Conservation (phyloP, 164 flowering plant species). For the Sextonia rubra region DNA sequence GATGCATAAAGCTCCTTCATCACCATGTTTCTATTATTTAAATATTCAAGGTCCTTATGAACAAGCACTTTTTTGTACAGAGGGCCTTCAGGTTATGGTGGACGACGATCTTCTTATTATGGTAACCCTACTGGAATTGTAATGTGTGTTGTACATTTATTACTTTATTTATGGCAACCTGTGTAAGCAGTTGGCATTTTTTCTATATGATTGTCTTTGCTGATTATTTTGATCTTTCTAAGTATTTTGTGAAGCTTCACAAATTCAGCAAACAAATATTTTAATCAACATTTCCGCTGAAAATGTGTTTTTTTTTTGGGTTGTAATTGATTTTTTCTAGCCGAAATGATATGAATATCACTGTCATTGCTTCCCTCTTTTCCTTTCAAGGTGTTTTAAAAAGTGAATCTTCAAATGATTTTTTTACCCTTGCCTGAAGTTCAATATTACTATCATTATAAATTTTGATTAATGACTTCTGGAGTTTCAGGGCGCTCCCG, state of each 20-base stretch:
- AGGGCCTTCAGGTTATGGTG: constrained; percentile 47
- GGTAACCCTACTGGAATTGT: constrained; percentile 30
- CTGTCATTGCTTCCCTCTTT: not conserved
- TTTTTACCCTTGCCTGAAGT: not conserved
- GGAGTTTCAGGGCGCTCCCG: constrained; percentile 19
- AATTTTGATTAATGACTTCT: not conserved
- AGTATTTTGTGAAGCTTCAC: not conserved
- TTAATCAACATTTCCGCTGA: no score
- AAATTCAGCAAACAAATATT: no score
- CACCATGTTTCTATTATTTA: not conserved
- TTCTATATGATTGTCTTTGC: no score
- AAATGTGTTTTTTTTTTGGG: not conserved
- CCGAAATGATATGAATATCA: not conserved
- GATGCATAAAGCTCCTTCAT: not conserved
- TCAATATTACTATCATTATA: not conserved
- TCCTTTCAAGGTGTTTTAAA: not conserved
- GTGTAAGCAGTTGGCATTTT: no score
- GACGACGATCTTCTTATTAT: constrained; percentile 54
- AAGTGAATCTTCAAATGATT: not conserved
- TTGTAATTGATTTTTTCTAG: not conserved
- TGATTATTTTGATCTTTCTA: not conserved
- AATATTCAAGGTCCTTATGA: not conserved
- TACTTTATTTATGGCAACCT: no score
- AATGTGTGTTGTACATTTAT: not conserved
- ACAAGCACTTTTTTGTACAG: constrained; percentile 16